These are phyloP conservation scores for Suillus weaverae DNA, from an alignment of 768 basidiomycete genomes.

Conservation along the genomic window DNA sequence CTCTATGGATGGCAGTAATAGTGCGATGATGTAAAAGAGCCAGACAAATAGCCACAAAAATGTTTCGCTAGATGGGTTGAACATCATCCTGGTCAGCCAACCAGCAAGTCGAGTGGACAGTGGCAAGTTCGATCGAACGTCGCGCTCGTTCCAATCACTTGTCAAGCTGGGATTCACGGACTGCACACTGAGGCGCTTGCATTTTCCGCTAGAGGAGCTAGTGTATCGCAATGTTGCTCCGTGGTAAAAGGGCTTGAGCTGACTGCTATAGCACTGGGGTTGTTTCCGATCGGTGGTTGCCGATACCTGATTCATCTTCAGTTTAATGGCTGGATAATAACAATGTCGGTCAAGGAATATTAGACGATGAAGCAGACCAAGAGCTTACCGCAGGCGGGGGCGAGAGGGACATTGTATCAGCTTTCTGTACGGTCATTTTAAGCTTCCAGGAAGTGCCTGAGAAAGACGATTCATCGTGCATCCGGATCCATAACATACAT, in stretches of 20 bases:
- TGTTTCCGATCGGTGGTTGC: too few species aligned
- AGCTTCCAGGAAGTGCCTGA: neutral
- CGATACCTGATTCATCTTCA: neutral
- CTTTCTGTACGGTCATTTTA: neutral
- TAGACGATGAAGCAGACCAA: neutral
- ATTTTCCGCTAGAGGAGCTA: constrained; percentile 24
- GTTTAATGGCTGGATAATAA: neutral
- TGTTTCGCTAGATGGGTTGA: constrained; percentile 1
- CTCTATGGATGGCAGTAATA: constrained; percentile 11
- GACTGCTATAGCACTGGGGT: constrained; percentile 17
- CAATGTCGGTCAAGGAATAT: neutral
- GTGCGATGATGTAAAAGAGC: constrained; percentile 17
- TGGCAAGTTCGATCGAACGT: neutral
- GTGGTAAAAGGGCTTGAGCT: constrained; percentile 19
- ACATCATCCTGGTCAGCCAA: constrained; percentile 15
- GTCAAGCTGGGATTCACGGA: constrained; percentile 17
- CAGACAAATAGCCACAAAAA: constrained; percentile 18
- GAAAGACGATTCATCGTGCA: neutral
- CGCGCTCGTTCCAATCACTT: neutral
- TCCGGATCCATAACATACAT: neutral
- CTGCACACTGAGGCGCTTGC: constrained; percentile 25
- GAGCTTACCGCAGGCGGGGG: neutral
- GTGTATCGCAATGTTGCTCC: constrained; percentile 21
- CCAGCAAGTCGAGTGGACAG: constrained; percentile 16
- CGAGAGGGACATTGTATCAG: neutral